Percentiles rank a stretch among this genome's conserved stretches.
phyloP scores from a whole-genome alignment of 805 yeast genomes.

The Kazachstania psychrophila region DNA sequence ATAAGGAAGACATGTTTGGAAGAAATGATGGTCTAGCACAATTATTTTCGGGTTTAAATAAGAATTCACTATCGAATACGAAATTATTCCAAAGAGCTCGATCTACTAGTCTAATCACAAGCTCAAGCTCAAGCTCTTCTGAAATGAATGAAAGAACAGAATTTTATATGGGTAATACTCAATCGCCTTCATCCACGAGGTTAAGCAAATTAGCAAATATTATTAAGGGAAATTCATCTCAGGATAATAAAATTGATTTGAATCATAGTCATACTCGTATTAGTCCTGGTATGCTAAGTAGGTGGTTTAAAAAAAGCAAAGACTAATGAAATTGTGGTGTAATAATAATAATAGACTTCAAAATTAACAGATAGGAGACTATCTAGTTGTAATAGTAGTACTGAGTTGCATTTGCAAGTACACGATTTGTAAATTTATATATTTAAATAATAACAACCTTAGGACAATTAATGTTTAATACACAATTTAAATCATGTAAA shows the following conservation, averaged over 20 bases:
- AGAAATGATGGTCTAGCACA: not conserved
- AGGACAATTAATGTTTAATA: too few relatives aligned
- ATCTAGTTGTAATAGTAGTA: too few relatives aligned
- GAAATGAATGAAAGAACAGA: not conserved
- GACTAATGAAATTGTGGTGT: not conserved
- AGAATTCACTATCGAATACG: not conserved
- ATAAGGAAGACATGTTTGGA: not conserved
- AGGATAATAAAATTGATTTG: not conserved
- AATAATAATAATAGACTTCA: too few relatives aligned
- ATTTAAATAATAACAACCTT: too few relatives aligned
- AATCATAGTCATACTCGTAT: constrained; percentile 5
- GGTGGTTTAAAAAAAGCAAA: constrained; percentile 6
- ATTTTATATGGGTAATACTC: not conserved
- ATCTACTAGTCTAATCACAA: not conserved
- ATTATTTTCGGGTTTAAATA: not conserved
- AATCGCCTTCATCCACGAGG: not conserved
- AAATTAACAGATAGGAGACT: too few relatives aligned
- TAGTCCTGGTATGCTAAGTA: constrained; percentile 3
- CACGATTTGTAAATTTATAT: too few relatives aligned
- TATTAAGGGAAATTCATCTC: not conserved
- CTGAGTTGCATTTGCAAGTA: too few relatives aligned
- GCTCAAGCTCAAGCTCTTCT: not conserved
- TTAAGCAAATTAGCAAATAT: not conserved
- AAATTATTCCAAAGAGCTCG: not conserved
- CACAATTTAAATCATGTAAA: too few relatives aligned